These are phyloP conservation scores for Zasmidium angulare DNA, from an alignment of 2,329 filamentous ascomycete species.

Conservation along the genomic window DNA sequence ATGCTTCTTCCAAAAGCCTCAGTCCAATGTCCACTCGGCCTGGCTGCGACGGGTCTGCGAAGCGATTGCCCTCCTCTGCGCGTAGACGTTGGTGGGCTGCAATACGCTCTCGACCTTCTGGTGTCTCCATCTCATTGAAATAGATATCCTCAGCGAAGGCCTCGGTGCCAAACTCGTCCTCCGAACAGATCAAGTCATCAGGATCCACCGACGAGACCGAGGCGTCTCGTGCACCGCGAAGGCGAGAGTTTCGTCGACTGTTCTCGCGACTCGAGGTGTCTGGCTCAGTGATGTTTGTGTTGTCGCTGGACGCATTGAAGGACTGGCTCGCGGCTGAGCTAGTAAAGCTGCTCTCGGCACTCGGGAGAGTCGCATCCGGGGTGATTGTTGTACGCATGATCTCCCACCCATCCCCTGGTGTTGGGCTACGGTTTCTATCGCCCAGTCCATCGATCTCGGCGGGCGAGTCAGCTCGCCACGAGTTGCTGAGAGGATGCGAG, in stretches of 20 bases:
- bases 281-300: conserved; percentile 35
- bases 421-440: conserved; percentile 79
- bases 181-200: conserved; percentile 41
- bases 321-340: conserved; percentile 60
- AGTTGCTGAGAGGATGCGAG: conserved; percentile 31
- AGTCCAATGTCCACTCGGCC: conserved; percentile 32
- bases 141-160: conserved; percentile 32
- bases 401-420: conserved; percentile 70
- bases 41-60: conserved; percentile 24
- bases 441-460: conserved; percentile 69
- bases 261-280: conserved; percentile 30
- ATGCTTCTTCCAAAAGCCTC: conserved; percentile 32
- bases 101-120: conserved; percentile 29
- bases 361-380: conserved; percentile 78
- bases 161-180: conserved; percentile 27
- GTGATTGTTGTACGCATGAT: conserved; percentile 77
- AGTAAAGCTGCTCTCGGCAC: conserved; percentile 77
- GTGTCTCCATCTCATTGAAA: conserved; percentile 24
- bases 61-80: conserved; percentile 26
- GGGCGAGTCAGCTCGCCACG: conserved; percentile 31
- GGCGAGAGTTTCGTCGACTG: conserved; percentile 32
- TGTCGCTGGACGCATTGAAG: conserved; percentile 35
- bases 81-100: conserved; percentile 35
- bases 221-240: conserved; percentile 52
- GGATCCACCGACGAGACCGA: conserved; percentile 54